Conservation (phyloP, 75 land plant species). For the Cupressus sempervirens region DNA sequence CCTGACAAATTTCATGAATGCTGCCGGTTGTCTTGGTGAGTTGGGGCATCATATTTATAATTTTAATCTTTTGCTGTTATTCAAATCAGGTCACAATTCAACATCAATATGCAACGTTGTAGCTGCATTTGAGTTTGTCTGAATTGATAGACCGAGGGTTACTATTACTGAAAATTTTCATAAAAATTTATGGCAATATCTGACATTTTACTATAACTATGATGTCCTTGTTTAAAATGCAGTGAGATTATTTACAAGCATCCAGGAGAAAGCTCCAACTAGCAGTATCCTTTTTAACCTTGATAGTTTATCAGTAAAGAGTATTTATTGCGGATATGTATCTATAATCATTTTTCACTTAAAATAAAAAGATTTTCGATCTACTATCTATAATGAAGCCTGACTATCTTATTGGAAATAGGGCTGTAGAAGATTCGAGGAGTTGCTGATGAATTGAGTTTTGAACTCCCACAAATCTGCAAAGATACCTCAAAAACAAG, state of each 20-base stretch:
- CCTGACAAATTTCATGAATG: slow-evolving; percentile 80
- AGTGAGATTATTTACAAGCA: slow-evolving; percentile 81
- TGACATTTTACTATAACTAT: neutral
- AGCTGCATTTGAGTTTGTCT: neutral
- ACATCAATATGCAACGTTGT: neutral
- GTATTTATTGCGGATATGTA: neutral
- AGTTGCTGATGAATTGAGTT: neutral
- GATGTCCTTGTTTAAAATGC: slow-evolving; percentile 12
- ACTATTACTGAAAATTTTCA: neutral
- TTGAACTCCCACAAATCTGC: neutral
- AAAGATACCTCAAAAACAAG: neutral
- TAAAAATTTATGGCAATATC: neutral
- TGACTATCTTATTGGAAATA: neutral
- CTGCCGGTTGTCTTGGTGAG: slow-evolving; percentile 70
- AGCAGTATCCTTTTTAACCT: slow-evolving; percentile 58
- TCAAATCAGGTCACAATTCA: neutral
- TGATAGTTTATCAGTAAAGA: neutral
- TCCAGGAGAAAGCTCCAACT: slow-evolving; percentile 74
- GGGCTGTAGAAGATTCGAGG: neutral
- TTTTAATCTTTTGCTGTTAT: neutral
- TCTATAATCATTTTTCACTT: neutral
- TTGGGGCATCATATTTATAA: neutral
- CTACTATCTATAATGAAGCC: neutral
- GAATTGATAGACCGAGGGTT: neutral
- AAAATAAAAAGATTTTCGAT: neutral